These are phyloP conservation scores for Ramalina peruviana DNA, from an alignment of 495 filamentous ascomycete species.

Conservation along the genomic window DNA sequence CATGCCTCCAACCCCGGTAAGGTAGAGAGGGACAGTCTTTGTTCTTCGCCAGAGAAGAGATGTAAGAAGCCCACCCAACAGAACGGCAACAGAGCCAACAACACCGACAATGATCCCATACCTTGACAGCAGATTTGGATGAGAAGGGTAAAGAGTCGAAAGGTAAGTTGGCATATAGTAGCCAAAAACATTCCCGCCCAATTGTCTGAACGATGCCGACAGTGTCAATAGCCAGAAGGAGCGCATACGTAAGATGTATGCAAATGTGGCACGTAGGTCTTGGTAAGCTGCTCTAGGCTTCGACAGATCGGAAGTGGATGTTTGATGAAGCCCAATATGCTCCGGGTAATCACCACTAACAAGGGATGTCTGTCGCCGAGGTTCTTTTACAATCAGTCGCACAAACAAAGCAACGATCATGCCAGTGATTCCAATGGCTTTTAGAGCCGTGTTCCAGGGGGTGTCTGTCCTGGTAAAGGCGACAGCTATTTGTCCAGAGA, in stretches of 20 bases:
- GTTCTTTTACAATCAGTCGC: constrained; percentile 16
- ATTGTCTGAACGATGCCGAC: constrained; percentile 14
- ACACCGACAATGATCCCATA: constrained; percentile 24
- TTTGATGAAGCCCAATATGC: background rate
- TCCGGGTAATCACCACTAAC: constrained; percentile 1
- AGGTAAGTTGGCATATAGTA: constrained; percentile 24
- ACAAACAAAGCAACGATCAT: constrained; percentile 18
- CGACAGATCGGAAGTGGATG: background rate
- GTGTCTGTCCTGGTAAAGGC: constrained; percentile 16
- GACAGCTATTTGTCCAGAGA: constrained; percentile 18
- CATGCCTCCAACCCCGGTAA: constrained; percentile 24
- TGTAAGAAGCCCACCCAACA: constrained; percentile 18
- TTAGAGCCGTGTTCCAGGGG: constrained; percentile 16
- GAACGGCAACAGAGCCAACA: constrained; percentile 19
- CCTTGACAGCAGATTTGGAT: constrained; percentile 10
- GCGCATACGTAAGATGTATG: constrained; percentile 17
- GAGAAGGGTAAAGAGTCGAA: constrained; percentile 12
- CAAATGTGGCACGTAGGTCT: constrained; percentile 11
- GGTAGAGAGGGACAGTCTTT: constrained; percentile 15
- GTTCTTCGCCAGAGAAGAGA: constrained; percentile 13
- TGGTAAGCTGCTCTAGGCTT: constrained; percentile 4
- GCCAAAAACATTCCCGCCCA: constrained; percentile 20
- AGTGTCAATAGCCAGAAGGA: constrained; percentile 22
- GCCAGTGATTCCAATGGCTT: constrained; percentile 20
- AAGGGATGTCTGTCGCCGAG: constrained; percentile 10